Base-by-base conservation (phyloP, 169 alveolate genomes). In the Plasmodium reichenowi region DNA sequence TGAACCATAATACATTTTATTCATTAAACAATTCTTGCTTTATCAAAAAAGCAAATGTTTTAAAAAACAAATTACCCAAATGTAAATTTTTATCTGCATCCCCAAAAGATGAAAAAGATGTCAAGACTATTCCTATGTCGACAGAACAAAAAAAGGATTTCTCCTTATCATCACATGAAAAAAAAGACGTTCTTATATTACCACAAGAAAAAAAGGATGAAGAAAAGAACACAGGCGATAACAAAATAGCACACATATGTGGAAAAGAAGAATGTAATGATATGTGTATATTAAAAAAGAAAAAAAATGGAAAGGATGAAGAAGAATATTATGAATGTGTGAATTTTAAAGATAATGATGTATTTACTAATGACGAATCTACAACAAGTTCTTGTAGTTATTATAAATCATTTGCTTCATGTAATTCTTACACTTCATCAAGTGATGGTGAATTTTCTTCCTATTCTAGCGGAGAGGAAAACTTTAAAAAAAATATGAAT, bases 11-110 rank as follows among this genome's bases (percentile, higher is more conserved):
- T 32, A 6, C 59, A 8, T 26, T n/a, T 24, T 47, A 78, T 24
- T 0, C 52, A 0, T 43, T 71, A 13, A 71, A 43, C 15, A 26
- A 78, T 20, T 78, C 89, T n/a, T 78, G 89, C 58, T 78, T 78
- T 24, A 50, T 78, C 24, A 78, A 38, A 66, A 78, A 29, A 26
- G 15, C 89, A 64, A 78, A 78, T 20, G 29, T 12, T 15, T 13
- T 78, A 43, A 78, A 78, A 52, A 78, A 71, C 43, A 78, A 78
- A 52, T 47, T 78, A 26, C 50, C 89, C 17, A 78, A 67, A 45
- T 78, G 89, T 45, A 78, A 78, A 66, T 78, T 63, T 78, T 66
- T 78, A 50, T 50, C 50, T 24, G 56, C 45, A 48, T 26, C 32
- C 15, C 32, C 72, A 13, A 78, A 64, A 66, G 38, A 58, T 20